Percentiles rank a stretch among this genome's conserved stretches.
Evolutionary conservation across 768 basidiomycete species (phyloP).

Genomic region (Auricularia heimuer): DNA sequence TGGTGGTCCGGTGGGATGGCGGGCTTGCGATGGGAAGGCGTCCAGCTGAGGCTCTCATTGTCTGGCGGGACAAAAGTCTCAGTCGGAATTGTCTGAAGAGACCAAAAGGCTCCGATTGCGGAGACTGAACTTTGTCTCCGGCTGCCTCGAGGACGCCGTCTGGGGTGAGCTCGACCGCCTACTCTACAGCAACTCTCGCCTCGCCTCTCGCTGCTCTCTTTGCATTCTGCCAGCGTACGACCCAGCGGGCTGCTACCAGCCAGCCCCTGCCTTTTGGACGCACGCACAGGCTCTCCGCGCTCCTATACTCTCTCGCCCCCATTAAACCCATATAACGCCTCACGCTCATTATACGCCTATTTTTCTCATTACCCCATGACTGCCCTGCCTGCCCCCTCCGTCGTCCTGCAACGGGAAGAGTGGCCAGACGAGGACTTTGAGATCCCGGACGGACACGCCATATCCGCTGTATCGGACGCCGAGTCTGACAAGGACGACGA

Average conservation of each 20-base stretch:
- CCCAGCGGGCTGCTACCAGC: not conserved
- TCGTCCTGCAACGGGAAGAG: slow-evolving; percentile 53
- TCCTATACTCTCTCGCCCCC: not conserved
- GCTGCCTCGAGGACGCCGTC: too few species aligned
- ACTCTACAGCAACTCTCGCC: too few species aligned
- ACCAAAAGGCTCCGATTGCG: too few species aligned
- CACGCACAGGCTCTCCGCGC: not conserved
- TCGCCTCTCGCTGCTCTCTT: not conserved
- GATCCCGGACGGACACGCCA: slow-evolving; percentile 54
- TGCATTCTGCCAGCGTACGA: not conserved
- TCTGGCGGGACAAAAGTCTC: too few species aligned
- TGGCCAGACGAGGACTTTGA: slow-evolving; percentile 87
- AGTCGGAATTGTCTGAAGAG: too few species aligned
- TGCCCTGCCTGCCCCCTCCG: slow-evolving; percentile 48
- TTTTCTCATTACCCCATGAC: slow-evolving; percentile 33
- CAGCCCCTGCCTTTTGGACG: not conserved
- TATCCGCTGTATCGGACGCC: slow-evolving; percentile 38
- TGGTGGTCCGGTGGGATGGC: too few species aligned
- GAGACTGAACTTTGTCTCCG: too few species aligned
- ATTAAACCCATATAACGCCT: not conserved
- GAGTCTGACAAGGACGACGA: slow-evolving; percentile 53
- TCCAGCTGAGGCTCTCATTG: too few species aligned
- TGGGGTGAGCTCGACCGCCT: too few species aligned
- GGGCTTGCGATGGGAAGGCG: too few species aligned
- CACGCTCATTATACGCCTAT: slow-evolving; percentile 1